Conservation (phyloP, 2,329 filamentous ascomycete species). For the Aspergillus chevalieri region DNA sequence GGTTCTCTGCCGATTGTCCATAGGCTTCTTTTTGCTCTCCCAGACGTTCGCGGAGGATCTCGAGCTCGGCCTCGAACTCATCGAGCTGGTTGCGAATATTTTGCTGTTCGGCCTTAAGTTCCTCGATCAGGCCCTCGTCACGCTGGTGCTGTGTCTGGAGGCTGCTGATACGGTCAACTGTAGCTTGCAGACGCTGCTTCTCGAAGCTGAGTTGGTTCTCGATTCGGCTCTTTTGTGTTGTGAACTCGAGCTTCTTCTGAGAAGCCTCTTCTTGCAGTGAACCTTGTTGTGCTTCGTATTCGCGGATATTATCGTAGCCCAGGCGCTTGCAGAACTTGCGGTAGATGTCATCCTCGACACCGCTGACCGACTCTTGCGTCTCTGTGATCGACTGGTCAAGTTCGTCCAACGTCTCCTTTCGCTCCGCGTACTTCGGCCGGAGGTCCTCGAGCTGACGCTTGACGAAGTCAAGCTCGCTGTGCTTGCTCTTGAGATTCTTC, state of each 20-base stretch:
- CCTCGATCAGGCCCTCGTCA: conserved; percentile 62
- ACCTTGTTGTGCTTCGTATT: conserved; percentile 90
- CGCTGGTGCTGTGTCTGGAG: conserved; percentile 62
- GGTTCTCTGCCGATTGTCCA: conserved; percentile 63
- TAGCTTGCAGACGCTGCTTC: conserved; percentile 65
- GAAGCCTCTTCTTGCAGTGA: conserved; percentile 84
- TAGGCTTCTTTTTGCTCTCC: conserved; percentile 63
- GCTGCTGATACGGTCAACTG: conserved; percentile 61
- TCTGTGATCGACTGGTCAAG: conserved; percentile 52
- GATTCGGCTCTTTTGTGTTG: conserved; percentile 63
- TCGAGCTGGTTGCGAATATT: conserved; percentile 68
- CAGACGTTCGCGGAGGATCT: conserved; percentile 65
- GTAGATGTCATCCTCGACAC: conserved; percentile 86
- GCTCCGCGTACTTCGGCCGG: conserved; percentile 70
- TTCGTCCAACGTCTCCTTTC: conserved; percentile 61
- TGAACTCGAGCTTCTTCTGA: conserved; percentile 80
- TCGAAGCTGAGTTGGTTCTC: conserved; percentile 58
- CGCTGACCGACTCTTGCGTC: conserved; percentile 61
- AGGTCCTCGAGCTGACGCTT: conserved; percentile 68
- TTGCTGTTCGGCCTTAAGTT: conserved; percentile 66
- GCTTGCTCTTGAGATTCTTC: conserved; percentile 78
- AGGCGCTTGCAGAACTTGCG: conserved; percentile 76
- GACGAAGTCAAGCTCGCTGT: conserved; percentile 69
- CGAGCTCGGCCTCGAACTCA: conserved; percentile 67
- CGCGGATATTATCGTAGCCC: conserved; percentile 81